Evolutionary conservation across 768 basidiomycete genomes (phyloP), one percentile per base, ranked within the genome.

Genomic region (Tylopilus balloui): DNA sequence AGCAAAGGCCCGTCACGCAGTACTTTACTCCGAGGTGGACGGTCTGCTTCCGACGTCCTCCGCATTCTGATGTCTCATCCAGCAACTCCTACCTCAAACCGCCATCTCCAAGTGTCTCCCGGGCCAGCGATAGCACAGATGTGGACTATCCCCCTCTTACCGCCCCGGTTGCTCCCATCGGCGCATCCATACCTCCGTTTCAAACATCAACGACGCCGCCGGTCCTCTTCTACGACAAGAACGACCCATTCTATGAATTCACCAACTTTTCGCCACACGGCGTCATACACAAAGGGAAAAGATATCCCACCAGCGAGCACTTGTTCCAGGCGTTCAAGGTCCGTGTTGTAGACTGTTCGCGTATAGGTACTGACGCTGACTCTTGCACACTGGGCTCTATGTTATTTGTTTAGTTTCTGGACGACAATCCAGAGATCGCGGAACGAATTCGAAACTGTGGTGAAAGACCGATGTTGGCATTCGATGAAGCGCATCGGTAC

Each of bases 321-420:
- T 74, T 88, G 11, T 88, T 86, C 58, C 86, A 88, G 56, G 81
- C 86, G 3, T 77, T 86, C 69, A 87, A 86, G 63, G 83, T 81
- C 47, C 11, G 64, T 44, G 10, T 38, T 48, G 2, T 11, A 14
- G 11, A 1, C 15, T 38, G 9, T 19, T 21, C 10, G 20, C 7
- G 46, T 25, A 9, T 23, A 21, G 7, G 19, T 40, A 8, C 37
- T 50, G 47, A 48, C 29, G 1, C 15, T 49, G 25, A 1, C 24
- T 20, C 35, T 39, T 38, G n/a, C 27, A 42, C 52, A 44, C 25
- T 51, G 39, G 15, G 23, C 10, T 43, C 13, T 29, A 23, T 49
- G 34, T 5, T 8, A 40, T 42, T 24, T 13, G 24, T 49, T 36
- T 51, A 86, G 82, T 88, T 87, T 54, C 70, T 83, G 49, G 73